Base-by-base conservation (phyloP, 306 rosid genomes). In the Urtica urens region DNA sequence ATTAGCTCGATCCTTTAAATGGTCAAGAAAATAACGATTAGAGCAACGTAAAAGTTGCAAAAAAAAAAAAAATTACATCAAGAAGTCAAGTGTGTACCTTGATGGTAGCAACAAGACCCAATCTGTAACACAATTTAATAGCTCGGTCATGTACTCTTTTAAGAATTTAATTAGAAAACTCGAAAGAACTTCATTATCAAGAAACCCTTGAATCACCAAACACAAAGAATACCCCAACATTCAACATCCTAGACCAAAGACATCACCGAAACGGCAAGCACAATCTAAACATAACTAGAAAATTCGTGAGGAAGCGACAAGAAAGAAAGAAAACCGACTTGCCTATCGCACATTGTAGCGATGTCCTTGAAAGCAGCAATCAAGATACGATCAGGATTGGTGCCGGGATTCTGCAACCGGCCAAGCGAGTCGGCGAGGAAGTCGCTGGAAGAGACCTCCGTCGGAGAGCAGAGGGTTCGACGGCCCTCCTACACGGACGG, bases 261-360 rank as follows among this genome's bases (percentile, higher is more conserved):
- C n/a, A n/a, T n/a, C n/a, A n/a, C n/a, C n/a, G n/a, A n/a, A n/a
- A n/a, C n/a, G n/a, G n/a, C n/a, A n/a, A n/a, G n/a, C n/a, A n/a
- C n/a, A n/a, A n/a, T n/a, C n/a, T n/a, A n/a, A n/a, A n/a, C n/a
- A n/a, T n/a, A n/a, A n/a, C n/a, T n/a, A n/a, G n/a, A n/a, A n/a
- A n/a, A n/a, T n/a, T n/a, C n/a, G n/a, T n/a, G n/a, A n/a, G n/a
- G n/a, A n/a, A n/a, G n/a, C n/a, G n/a, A n/a, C n/a, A n/a, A n/a
- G n/a, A n/a, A n/a, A n/a, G n/a, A n/a, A n/a, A n/a, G n/a, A n/a
- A n/a, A 17, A 7, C 34, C 18, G 28, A 21, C 55, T 4, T 28
- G 76, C 97, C 97, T 81, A 57, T 90, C 97, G 13, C 93, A 79
- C 94, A 90, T 90, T 57, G 97, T 84, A 25, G 94, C 97, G 20